Percentiles rank a stretch among this genome's conserved stretches.
Evolutionary conservation across 306 rosid genomes (phyloP).

Genomic region (Cyamopsis tetragonoloba): DNA sequence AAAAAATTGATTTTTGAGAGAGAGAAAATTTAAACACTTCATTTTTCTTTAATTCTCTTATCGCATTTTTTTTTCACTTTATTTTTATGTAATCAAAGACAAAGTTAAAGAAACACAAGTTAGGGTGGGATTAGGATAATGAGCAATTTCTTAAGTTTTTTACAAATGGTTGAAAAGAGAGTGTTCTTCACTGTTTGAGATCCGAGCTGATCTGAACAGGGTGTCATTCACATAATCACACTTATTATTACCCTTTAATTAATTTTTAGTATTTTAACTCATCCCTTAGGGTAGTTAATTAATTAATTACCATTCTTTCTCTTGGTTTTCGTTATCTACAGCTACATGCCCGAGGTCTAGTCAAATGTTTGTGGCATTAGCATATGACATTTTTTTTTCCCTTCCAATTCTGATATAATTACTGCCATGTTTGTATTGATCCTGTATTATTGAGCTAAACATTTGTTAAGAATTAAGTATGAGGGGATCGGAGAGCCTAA

Average conservation of each 20-base stretch:
- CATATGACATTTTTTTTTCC: conserved; percentile 6
- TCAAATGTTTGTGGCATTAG: conserved; percentile 19
- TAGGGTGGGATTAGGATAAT: too few species aligned
- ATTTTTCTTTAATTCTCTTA: too few species aligned
- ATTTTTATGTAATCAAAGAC: too few species aligned
- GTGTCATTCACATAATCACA: conserved; percentile 39
- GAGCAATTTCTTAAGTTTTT: conserved; percentile 34
- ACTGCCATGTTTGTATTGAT: not conserved
- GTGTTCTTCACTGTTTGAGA: conserved; percentile 62
- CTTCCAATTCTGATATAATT: not conserved
- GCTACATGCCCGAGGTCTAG: conserved; percentile 30
- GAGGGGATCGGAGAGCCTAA: too few species aligned
- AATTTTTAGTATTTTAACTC: conserved; percentile 37
- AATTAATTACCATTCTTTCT: conserved; percentile 22
- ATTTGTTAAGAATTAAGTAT: too few species aligned
- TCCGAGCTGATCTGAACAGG: conserved; percentile 78
- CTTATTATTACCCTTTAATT: conserved; percentile 14
- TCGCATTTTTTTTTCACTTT: too few species aligned
- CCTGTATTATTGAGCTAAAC: not conserved
- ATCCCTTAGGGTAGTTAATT: conserved; percentile 21
- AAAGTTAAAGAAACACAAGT: too few species aligned
- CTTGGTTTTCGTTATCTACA: conserved; percentile 27
- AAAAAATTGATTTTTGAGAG: too few species aligned
- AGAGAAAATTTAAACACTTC: too few species aligned
- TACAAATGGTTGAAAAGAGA: conserved; percentile 48